Evolutionary conservation across 176 grass and related monocot genomes (phyloP).

Genomic region (Dactylis glomerata): DNA sequence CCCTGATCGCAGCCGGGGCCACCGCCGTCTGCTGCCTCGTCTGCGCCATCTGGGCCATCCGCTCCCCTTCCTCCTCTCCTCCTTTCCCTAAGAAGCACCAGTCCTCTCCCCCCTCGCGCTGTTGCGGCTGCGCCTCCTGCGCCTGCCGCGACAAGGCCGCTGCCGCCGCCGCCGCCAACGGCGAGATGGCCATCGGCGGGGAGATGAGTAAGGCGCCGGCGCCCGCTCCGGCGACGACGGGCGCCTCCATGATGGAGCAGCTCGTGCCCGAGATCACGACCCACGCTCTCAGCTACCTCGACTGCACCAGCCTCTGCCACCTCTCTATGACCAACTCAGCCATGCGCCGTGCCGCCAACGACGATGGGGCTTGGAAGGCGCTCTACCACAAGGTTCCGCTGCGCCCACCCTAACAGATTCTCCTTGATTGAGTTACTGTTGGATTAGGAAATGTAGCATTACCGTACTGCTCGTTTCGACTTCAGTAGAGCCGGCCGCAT

Average conservation of each 20-base stretch:
- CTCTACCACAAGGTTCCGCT: conserved; percentile 87
- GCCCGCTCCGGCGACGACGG: not conserved
- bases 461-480: not conserved
- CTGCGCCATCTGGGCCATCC: conserved; percentile 53
- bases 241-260: conserved; percentile 97
- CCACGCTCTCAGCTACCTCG: conserved; percentile 93
- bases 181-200: conserved; percentile 68
- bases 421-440: conserved; percentile 1
- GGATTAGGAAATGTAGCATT: conserved; percentile 23
- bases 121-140: conserved; percentile 39
- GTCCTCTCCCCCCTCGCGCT: not conserved
- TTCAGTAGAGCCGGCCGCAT: not conserved
- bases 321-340: conserved; percentile 98
- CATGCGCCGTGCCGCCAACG: conserved; percentile 94
- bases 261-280: conserved; percentile 97
- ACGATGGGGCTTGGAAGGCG: conserved; percentile 90
- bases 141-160: conserved; percentile 5
- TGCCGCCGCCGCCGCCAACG: conserved; percentile 19
- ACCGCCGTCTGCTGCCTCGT: conserved; percentile 61
- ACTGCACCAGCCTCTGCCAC: conserved; percentile 89
- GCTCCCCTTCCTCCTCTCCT: conserved; percentile 25
- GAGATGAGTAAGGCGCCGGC: conserved; percentile 45
- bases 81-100: conserved; percentile 13
- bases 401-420: not conserved
- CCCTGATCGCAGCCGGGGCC: conserved; percentile 78